Evolutionary conservation across 2,329 filamentous ascomycete genomes (phyloP), one percentile per base, ranked within the genome.

Genomic region (Colletotrichum sp.): DNA sequence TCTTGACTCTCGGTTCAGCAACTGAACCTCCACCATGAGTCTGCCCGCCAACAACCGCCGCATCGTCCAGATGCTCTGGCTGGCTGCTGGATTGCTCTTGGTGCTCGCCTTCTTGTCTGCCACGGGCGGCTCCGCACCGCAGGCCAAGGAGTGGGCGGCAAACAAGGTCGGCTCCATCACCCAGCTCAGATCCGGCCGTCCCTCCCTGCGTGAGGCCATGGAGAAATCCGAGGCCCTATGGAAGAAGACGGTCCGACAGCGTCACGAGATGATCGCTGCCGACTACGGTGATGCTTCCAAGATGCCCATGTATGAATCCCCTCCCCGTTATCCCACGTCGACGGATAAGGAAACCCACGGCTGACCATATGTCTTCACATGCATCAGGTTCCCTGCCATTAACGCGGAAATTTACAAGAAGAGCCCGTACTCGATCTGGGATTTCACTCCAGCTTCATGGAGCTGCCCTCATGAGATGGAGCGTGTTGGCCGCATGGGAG

Each of bases 401-500:
- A 55, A 77, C 57, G 28, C 24, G 8, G 32, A 69, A 1, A 62
- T 57, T 2, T 82, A 82, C 65, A 75, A 73, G 30, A 64, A 75
- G 26, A 80, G 78, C 9, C 84, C 84, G 3, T 85, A 84, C 75
- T 81, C 83, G 3, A 78, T 86, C 16, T 87, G 84, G 84, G 85
- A 87, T 76, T 85, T 86, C 77, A 81, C 83, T 26, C 84, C 83
- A 7, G 81, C 85, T 3, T 81, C 84, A 2, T 87, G 84, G 78
- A 82, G 81, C 63, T 87, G 85, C 78, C 85, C 85, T 5, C 82
- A 85, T 70, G 84, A 86, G 36, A 80, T 86, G 18, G 83, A 86
- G 74, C 81, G 85, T 8, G 79, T 87, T 4, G 85, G 85, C 5
- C 79, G 81, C 6, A 77, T 85, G 7, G 85, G 85, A 34, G 84